Evolutionary conservation across 345 rosid genomes (phyloP), one percentile per base, ranked within the genome.

Genomic region (Moringa oleifera): DNA sequence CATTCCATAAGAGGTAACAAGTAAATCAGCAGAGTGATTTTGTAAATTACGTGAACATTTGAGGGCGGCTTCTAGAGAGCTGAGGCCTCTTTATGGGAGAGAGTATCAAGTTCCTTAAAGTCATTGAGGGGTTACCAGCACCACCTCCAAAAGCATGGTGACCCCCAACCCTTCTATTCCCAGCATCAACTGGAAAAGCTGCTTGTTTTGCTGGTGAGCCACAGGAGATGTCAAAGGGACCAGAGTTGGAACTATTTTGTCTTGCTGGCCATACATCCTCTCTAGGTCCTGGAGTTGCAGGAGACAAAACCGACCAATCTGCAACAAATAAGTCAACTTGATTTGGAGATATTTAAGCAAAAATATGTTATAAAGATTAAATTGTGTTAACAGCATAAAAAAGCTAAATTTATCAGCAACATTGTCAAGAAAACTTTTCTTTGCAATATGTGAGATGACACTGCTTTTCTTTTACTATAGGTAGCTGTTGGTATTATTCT

Each of bases 81-180:
- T 88, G 99, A 65, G 96, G 91, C 58, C 97, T 86, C 75, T 88
- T 90, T 59, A 94, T 85, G 7, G 97, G 99, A 62, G 99, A 94
- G 57, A 88, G 81, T 58, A 94, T 86, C 77, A 94, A 77, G 80
- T 94, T 94, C 71, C 95, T 80, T 59, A 90, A 63, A 15, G 92
- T 82, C 85, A 75, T 79, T 24, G 96, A 80, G 37, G 97, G 87
- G 63, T 86, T 88, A 54, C 73, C 73, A 55, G 79, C 74, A 69
- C 81, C 79, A 59, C 78, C 69, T 59, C 82, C 83, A 60, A 81
- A 88, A 67, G 66, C 71, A 66, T 76, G 70, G 73, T 68, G 80
- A 25, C 66, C 78, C 59, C 76, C 68, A 19, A 72, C 65, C 66
- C 88, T 83, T 73, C 85, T 82, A 72, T 85, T 83, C 68, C 81